Percentiles rank a stretch among this genome's conserved stretches.
These are phyloP conservation scores for Heimioporus sp. DNA, from an alignment of 768 basidiomycete species.

Conservation along the genomic window DNA sequence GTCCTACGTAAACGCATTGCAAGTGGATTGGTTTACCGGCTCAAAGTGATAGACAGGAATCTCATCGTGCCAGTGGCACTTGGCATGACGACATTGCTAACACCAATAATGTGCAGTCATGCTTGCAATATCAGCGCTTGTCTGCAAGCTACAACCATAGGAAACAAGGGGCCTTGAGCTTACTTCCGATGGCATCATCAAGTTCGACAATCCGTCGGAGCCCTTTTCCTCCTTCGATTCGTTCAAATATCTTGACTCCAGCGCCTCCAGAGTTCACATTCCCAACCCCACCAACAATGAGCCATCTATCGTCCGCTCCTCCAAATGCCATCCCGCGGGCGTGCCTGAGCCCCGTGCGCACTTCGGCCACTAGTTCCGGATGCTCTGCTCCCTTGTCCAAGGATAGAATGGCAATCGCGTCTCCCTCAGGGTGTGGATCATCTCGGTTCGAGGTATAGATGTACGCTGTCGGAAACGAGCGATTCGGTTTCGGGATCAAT, in stretches of 20 bases:
- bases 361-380: constrained; percentile 55
- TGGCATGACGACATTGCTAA: too few relatives aligned
- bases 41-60: background rate
- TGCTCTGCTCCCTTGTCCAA: constrained; percentile 41
- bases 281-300: constrained; percentile 59
- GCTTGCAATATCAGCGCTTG: background rate
- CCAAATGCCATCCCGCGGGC: constrained; percentile 70
- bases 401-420: constrained; percentile 69
- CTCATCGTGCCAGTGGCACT: background rate
- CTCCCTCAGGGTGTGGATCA: constrained; percentile 65
- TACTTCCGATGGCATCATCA: constrained; percentile 34
- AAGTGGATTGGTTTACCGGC: too few relatives aligned
- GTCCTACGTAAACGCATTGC: too few relatives aligned
- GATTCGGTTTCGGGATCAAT: constrained; percentile 53
- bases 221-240: constrained; percentile 55
- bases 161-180: constrained; percentile 34
- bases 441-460: constrained; percentile 77
- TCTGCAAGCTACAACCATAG: constrained; percentile 28
- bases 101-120: background rate
- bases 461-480: constrained; percentile 52
- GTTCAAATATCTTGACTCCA: constrained; percentile 62
- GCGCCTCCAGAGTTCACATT: constrained; percentile 52
- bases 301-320: constrained; percentile 57
- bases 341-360: constrained; percentile 68
- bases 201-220: constrained; percentile 51